Evolutionary conservation across 306 rosid species (phyloP).

Genomic region (Cercis canadensis): DNA sequence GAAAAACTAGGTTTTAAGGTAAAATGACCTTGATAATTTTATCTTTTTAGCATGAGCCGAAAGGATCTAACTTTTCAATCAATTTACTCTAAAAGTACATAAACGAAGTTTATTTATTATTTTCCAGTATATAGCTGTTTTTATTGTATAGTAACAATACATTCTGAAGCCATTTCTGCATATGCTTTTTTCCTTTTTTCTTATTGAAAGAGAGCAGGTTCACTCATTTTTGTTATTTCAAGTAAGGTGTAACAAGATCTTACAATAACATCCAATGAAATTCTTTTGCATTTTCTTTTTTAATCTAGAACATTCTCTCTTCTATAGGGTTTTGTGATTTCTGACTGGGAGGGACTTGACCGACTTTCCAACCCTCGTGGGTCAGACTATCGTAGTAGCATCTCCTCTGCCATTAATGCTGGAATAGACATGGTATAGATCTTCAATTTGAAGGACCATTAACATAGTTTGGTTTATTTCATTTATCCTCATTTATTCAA

Average conservation of each 20-base stretch:
- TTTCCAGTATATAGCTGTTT: no score
- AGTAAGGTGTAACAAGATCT: neutral
- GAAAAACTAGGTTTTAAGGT: constrained; percentile 85
- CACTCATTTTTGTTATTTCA: neutral
- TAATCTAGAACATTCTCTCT: constrained; percentile 25
- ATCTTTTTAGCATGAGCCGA: constrained; percentile 11
- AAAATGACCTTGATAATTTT: constrained; percentile 12
- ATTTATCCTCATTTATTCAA: constrained; percentile 21
- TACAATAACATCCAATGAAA: neutral
- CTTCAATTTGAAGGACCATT: constrained; percentile 23
- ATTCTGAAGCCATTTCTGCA: neutral
- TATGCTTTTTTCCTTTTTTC: constrained; percentile 15
- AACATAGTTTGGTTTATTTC: neutral
- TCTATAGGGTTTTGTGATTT: constrained; percentile 81
- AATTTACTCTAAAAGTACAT: no score
- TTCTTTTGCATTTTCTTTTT: constrained; percentile 26
- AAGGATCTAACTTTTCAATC: constrained; percentile 17
- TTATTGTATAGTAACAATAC: neutral
- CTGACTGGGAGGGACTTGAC: constrained; percentile 89
- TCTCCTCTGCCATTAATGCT: constrained; percentile 70
- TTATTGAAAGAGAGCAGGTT: neutral
- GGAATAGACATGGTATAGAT: constrained; percentile 86
- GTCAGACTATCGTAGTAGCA: constrained; percentile 67
- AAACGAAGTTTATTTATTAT: no score
- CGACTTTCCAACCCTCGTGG: constrained; percentile 60